Conservation (phyloP, 164 flowering plant species). For the Dillenia turbinata region DNA sequence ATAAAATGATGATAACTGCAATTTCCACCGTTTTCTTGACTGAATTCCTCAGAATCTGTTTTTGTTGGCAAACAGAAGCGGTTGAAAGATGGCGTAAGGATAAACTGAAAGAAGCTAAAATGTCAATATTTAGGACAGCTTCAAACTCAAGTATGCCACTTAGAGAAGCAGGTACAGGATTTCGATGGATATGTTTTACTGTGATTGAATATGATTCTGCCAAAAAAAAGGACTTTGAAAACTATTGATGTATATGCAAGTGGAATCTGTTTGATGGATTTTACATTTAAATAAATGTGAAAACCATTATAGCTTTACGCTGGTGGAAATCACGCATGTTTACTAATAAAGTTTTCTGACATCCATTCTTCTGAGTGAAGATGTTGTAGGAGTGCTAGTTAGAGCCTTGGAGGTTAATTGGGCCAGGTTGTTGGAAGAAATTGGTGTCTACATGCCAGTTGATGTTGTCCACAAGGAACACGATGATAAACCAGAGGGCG, state of each 20-base stretch:
- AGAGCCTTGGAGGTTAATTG: conserved; percentile 67
- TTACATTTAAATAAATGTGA: not conserved
- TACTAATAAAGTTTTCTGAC: not conserved
- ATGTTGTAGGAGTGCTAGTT: conserved; percentile 45
- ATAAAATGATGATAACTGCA: not conserved
- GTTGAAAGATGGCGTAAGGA: conserved; percentile 76
- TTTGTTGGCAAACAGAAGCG: conserved; percentile 50
- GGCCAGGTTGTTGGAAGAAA: conserved; percentile 55
- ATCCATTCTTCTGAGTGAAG: not conserved
- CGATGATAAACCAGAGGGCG: conserved; percentile 68
- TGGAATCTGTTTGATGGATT: not conserved
- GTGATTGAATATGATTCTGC: not conserved
- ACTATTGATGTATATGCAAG: not conserved
- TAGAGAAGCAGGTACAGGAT: conserved; percentile 61
- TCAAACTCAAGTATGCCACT: conserved; percentile 31
- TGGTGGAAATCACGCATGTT: not conserved
- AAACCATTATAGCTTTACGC: not conserved
- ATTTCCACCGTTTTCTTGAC: not conserved
- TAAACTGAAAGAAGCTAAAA: conserved; percentile 56
- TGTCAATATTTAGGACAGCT: conserved; percentile 23
- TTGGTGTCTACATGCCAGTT: conserved; percentile 87
- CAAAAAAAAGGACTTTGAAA: not conserved
- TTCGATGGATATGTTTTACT: conserved; percentile 1
- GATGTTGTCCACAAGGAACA: conserved; percentile 53
- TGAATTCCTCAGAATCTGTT: not conserved